Evolutionary conservation across 192 early-diverging fungal genomes (phyloP).

Genomic region (Gaertneriomyces semiglobifer): DNA sequence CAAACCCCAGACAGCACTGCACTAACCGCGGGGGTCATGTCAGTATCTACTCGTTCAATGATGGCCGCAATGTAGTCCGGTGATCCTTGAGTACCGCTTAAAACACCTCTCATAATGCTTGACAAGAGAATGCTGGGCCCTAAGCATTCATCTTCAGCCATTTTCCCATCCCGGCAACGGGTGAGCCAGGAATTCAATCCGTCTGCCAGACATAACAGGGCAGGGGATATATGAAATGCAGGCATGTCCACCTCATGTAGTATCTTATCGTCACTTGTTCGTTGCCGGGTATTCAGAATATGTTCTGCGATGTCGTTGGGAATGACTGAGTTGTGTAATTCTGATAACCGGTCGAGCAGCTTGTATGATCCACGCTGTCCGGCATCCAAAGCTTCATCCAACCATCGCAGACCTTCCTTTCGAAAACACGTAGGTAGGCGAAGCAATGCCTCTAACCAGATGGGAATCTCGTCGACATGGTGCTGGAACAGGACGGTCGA

Average conservation of each 20-base stretch:
- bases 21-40: too few species aligned
- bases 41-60: too few species aligned
- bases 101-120: constrained; percentile 1
- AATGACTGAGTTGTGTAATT: too few species aligned
- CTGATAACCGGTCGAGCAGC: constrained; percentile 54
- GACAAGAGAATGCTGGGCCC: neutral
- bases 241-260: constrained; percentile 22
- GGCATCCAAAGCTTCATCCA: constrained; percentile 62
- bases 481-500: constrained; percentile 22
- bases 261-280: constrained; percentile 14
- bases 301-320: constrained; percentile 29
- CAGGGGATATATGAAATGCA: constrained; percentile 35
- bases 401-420: constrained; percentile 50
- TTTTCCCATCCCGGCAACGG: too few species aligned
- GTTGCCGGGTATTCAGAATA: constrained; percentile 27
- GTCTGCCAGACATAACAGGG: constrained; percentile 32
- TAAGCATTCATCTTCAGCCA: neutral
- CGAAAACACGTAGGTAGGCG: constrained; percentile 28
- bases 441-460: constrained; percentile 25
- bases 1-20: too few species aligned
- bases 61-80: too few species aligned
- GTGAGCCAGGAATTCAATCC: constrained; percentile 12
- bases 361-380: constrained; percentile 58
- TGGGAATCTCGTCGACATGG: constrained; percentile 27
- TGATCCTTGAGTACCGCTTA: too few species aligned